Base-by-base conservation (phyloP, 179 eudicot species). In the Carnegiea gigantea region DNA sequence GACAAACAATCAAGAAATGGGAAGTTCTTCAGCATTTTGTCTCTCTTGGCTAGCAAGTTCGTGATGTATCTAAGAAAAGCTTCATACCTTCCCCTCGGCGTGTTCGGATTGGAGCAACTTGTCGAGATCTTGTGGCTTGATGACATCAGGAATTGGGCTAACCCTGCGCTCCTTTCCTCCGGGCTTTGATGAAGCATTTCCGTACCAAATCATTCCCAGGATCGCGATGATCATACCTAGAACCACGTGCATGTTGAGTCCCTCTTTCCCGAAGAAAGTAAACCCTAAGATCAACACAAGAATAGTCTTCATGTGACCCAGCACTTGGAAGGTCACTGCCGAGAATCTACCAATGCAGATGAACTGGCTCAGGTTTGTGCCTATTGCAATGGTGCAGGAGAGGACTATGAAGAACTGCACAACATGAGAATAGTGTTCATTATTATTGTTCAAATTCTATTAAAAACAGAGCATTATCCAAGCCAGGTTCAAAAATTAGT, bases 281-380 rank as follows among this genome's bases (percentile, higher is more conserved):
- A 92, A 92, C 20, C 95, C 93, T 70, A 92, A 54, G 44, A 84
- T 87, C 83, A 92, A 77, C 53, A 92, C 92, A 4, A 92, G 87
- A 38, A 92, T 88, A 1, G 95, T 92, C 86, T 92, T 91, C 92
- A 91, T 91, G 85, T 91, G 94, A 59, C 94, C 94, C 13, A 91
- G 91, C 33, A 91, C 94, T 86, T 91, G 94, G 87, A 91, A 91
- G 59, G 94, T 79, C 67, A 90, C 94, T 1, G 94, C 94, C 28
- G 94, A 87, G 82, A 91, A 91, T 89, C 94, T 84, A 33, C 94
- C 94, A 11, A 91, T 91, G 92, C 94, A 91, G 88, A 91, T 91
- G 89, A 91, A 91, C 83, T 91, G 94, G 83, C 94, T 90, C 28
- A 91, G 90, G 83, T 91, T 91, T 80, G 94, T 91, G 79, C 94